Evolutionary conservation across 225 moss, liverwort and hornwort species (phyloP).

Genomic region (Marchantia polymorpha): DNA sequence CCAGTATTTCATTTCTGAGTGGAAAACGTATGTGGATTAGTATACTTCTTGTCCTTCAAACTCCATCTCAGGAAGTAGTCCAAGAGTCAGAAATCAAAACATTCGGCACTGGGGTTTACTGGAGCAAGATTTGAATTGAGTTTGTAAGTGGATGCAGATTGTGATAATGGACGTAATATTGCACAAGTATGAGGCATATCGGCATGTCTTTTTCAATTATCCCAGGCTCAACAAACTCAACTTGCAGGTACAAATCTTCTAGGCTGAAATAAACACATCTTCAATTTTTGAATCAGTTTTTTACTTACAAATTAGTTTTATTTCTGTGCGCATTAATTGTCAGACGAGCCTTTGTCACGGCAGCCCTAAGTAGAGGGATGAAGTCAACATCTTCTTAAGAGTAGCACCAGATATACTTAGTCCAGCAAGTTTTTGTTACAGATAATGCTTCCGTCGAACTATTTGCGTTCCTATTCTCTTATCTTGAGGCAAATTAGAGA

Average conservation of each 20-base stretch:
- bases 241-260: conserved; percentile 52
- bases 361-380: background rate
- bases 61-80: background rate
- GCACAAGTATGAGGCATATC: conserved; percentile 84
- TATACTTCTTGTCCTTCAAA: too few species aligned
- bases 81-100: background rate
- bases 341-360: background rate
- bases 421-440: background rate
- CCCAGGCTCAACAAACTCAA: conserved; percentile 68
- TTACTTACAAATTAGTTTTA: too few species aligned
- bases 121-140: background rate
- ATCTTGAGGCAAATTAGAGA: background rate
- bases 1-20: too few species aligned
- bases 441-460: background rate
- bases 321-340: too few species aligned
- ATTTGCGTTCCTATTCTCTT: background rate
- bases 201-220: conserved; percentile 90
- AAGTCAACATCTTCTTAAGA: background rate
- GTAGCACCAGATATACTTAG: background rate
- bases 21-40: too few species aligned
- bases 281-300: too few species aligned
- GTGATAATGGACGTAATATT: conserved; percentile 82
- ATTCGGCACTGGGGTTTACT: background rate
- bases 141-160: conserved; percentile 50
- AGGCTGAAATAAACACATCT: too few species aligned